These are phyloP conservation scores for Xylaria cubensis DNA, from an alignment of 495 filamentous ascomycete species.

Conservation along the genomic window DNA sequence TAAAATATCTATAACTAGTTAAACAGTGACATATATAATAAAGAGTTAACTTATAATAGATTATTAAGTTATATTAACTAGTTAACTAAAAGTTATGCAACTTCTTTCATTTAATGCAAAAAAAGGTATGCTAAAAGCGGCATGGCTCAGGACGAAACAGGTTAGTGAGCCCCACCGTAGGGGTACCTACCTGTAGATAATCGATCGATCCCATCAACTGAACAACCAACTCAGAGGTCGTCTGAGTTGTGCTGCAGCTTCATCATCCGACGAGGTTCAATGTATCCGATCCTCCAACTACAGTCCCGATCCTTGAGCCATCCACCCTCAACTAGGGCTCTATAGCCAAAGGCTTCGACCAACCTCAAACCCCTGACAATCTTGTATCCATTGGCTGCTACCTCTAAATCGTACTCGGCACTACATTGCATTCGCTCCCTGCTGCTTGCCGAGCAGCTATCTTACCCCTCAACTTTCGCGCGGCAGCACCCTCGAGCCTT, in stretches of 20 bases:
- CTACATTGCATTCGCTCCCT: slow-evolving; percentile 21
- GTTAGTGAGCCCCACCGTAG: too few relatives aligned
- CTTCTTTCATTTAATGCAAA: too few relatives aligned
- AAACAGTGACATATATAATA: too few relatives aligned
- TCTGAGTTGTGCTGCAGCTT: slow-evolving; percentile 7
- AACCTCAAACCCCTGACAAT: neutral
- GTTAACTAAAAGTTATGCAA: too few relatives aligned
- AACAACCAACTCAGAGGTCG: slow-evolving; percentile 1
- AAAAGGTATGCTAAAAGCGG: too few relatives aligned
- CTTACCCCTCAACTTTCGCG: slow-evolving; percentile 24
- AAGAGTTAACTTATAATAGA: too few relatives aligned
- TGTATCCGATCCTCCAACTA: slow-evolving; percentile 39
- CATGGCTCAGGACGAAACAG: too few relatives aligned
- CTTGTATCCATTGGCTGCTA: slow-evolving; percentile 9
- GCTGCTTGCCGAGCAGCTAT: slow-evolving; percentile 22
- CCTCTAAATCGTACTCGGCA: neutral
- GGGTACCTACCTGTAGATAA: neutral
- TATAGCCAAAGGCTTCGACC: neutral
- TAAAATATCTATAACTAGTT: too few relatives aligned
- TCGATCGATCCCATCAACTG: slow-evolving; percentile 7
- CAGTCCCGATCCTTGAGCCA: slow-evolving; percentile 37
- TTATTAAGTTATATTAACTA: too few relatives aligned
- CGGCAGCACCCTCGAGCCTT: slow-evolving; percentile 9
- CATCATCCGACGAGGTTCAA: slow-evolving; percentile 25
- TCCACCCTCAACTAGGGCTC: slow-evolving; percentile 22